Conservation (phyloP, 2,329 filamentous ascomycete genomes). For the Diaporthe helianthi region DNA sequence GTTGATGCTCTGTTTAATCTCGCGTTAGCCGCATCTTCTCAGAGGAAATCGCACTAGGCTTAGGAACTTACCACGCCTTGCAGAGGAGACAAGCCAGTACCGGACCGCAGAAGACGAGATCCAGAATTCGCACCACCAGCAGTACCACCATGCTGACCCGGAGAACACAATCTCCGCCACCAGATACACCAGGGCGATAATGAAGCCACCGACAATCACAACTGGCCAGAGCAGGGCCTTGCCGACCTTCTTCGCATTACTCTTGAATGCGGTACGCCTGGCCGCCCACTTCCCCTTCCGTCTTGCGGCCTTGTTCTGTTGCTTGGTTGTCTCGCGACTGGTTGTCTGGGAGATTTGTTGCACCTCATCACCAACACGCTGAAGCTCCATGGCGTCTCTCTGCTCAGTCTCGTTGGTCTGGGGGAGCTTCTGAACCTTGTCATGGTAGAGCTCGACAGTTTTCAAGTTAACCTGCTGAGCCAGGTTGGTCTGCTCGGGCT, state of each 20-base stretch:
- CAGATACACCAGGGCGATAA: not conserved
- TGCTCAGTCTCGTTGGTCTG: not conserved
- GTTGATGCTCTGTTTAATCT: not conserved
- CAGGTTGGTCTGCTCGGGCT: not conserved
- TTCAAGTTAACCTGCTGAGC: no score
- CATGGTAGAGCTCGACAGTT: no score
- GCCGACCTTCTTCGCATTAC: not conserved
- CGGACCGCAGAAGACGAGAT: not conserved
- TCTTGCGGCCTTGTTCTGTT: not conserved
- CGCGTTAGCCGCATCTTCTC: not conserved
- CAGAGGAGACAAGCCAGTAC: not conserved
- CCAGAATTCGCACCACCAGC: not conserved
- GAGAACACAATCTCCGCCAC: not conserved
- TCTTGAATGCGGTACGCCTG: not conserved
- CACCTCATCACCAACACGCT: not conserved
- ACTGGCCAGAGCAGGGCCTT: not conserved
- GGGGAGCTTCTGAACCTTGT: no score
- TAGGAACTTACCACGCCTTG: not conserved
- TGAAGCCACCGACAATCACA: not conserved
- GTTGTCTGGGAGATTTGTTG: not conserved
- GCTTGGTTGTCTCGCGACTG: not conserved
- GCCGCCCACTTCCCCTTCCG: not conserved
- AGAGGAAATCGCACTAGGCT: not conserved
- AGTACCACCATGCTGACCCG: not conserved
- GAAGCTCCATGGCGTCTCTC: not conserved